Conservation (phyloP, 306 rosid genomes). For the Boehmeria nivea region DNA sequence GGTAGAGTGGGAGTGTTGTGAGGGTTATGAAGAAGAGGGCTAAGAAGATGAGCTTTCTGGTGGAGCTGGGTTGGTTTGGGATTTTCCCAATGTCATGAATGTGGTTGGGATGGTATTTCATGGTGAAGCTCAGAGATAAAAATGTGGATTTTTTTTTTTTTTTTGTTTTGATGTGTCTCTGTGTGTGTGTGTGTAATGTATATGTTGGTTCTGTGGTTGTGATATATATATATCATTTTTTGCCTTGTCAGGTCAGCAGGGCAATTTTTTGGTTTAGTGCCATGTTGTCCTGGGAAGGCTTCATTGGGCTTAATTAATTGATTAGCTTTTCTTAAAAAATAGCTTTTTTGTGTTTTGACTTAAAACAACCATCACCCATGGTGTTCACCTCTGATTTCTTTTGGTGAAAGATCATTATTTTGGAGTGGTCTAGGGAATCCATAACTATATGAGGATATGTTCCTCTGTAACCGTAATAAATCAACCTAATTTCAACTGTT, state of each 20-base stretch:
- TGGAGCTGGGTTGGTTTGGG: conserved; percentile 17
- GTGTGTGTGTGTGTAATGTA: not conserved
- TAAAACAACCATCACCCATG: conserved; percentile 11
- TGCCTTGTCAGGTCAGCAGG: no score
- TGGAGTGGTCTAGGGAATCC: no score
- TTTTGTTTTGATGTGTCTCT: not conserved
- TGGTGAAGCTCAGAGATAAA: conserved; percentile 22
- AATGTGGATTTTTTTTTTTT: not conserved
- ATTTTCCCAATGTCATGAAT: conserved; percentile 34
- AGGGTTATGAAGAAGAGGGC: conserved; percentile 18
- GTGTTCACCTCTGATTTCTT: not conserved
- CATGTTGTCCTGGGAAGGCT: no score
- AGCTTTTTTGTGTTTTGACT: conserved; percentile 9
- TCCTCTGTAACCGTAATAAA: no score
- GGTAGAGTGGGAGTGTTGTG: conserved; percentile 34
- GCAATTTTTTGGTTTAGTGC: no score
- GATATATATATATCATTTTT: no score
- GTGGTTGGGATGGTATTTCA: conserved; percentile 44
- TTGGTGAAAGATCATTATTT: conserved; percentile 11
- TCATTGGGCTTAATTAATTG: no score
- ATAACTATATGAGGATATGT: no score
- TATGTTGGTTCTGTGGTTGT: not conserved
- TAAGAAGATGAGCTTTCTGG: conserved; percentile 15
- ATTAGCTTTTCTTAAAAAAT: no score
- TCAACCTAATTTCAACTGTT: not conserved